Base-by-base conservation (phyloP, 1,284 basidiomycete species). In the Rhodotorula sp. region DNA sequence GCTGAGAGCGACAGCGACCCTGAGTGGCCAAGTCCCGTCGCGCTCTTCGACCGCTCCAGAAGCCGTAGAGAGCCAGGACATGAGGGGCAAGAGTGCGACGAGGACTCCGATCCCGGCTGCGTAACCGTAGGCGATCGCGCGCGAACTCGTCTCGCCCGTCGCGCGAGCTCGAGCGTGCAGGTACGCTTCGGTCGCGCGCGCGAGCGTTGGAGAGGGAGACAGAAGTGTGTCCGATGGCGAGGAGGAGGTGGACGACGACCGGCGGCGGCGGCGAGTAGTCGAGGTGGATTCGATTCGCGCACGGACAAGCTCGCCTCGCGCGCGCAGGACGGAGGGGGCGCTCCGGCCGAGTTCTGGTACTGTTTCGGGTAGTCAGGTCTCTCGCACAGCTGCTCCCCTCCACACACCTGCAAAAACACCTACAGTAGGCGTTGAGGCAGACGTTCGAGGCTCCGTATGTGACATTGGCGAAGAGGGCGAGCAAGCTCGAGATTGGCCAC, bases 101-200 rank as follows among this genome's bases (percentile, higher is more conserved):
- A 92, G 85, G 12, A 90, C 82, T 10, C 86, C 78, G 54, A 93
- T 92, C 0, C 91, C 90, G 0, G 81, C 80, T 2, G 85, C 84
- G 78, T 94, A 95, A 0, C 93, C 93, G 0, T 91, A 83, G 0
- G 92, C 92, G 48, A 92, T 90, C 1, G 91, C 93, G 5, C 87
- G 84, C 0, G 91, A 88, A 0, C 92, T 94, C 50, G 95, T 89
- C 7, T 88, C 86, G 0, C 91, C 87, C 0, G 88, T 94, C 0
- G 88, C 86, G 16, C 84, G 82, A 0, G 54, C 62, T n/a, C 58
- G 62, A 0, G 61, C 56, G 14, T 50, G 6, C 15, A 23, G 54
- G 62, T 60, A 59, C 5, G 49, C 48, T 21, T 58, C 34, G 6
- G 28, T 10, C 5, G 47, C 57, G n/a, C 45, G 64, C 21, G 61